These are phyloP conservation scores for Fibroporia radiculosa DNA, from an alignment of 768 basidiomycete genomes.

Conservation along the genomic window DNA sequence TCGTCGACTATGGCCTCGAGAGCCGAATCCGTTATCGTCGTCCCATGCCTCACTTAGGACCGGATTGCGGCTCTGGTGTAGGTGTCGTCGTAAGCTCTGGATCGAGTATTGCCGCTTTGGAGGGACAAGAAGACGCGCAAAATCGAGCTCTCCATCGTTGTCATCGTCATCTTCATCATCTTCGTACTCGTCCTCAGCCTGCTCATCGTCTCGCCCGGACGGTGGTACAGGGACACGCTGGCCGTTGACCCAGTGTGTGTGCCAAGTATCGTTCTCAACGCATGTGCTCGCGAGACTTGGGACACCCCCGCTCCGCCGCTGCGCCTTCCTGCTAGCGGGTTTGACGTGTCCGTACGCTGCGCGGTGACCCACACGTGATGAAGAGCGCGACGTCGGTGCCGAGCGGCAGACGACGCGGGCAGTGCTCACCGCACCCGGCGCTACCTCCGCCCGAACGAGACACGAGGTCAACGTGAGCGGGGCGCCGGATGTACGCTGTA, in stretches of 20 bases:
- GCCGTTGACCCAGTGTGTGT: conserved; percentile 21
- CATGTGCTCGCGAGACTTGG: conserved; percentile 57
- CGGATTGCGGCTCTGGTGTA: conserved; percentile 24
- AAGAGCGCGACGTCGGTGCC: conserved; percentile 57
- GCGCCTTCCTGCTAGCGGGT: conserved; percentile 11
- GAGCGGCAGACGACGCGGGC: conserved; percentile 62
- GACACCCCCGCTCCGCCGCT: conserved; percentile 29
- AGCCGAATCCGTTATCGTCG: conserved; percentile 15
- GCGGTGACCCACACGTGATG: conserved; percentile 32
- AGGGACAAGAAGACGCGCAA: conserved; percentile 61
- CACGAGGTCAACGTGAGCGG: conserved; percentile 13
- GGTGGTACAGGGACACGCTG: conserved; percentile 13
- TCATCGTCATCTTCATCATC: conserved; percentile 29
- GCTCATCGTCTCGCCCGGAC: conserved; percentile 11
- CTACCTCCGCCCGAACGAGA: conserved; percentile 26
- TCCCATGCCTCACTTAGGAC: conserved; percentile 20
- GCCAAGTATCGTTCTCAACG: conserved; percentile 53
- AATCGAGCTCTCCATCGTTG: conserved; percentile 50
- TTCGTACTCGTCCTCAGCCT: conserved; percentile 7
- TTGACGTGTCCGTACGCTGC: too few relatives aligned
- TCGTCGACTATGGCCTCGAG: conserved; percentile 7
- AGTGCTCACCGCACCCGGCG: conserved; percentile 35
- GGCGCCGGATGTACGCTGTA: conserved; percentile 10
- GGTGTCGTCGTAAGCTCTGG: conserved; percentile 58
- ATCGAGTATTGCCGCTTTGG: conserved; percentile 71